A percentile compares a stretch with the other conserved stretches of the same genome.
Evolutionary conservation across 1,284 basidiomycete species (phyloP).

Genomic region (Naganishia albida): DNA sequence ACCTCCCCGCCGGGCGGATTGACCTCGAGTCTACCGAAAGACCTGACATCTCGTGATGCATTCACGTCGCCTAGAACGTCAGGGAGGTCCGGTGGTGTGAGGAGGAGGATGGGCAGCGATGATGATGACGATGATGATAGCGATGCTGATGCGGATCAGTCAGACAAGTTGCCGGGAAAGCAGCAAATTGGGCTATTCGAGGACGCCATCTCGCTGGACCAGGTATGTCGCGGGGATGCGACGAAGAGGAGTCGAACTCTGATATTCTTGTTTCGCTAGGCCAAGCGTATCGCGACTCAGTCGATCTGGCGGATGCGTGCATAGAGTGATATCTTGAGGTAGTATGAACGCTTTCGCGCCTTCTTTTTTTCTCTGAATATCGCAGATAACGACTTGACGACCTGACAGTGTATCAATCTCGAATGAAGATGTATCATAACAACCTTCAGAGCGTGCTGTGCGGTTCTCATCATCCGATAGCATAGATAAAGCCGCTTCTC

Average conservation of each 20-base stretch:
- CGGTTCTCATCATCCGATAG: no score
- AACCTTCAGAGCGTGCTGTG: no score
- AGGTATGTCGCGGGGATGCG: conserved; percentile 60
- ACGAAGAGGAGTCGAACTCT: neutral
- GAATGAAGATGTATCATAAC: no score
- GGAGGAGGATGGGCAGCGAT: conserved; percentile 54
- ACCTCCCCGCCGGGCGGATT: conserved; percentile 21
- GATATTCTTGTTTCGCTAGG: conserved; percentile 40
- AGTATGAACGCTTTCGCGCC: no score
- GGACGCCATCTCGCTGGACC: conserved; percentile 81
- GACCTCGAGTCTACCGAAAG: conserved; percentile 32
- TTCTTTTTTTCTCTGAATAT: no score
- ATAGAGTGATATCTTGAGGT: neutral
- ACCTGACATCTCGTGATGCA: conserved; percentile 9
- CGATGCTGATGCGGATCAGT: conserved; percentile 29
- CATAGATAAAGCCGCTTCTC: no score
- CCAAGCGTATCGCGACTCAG: conserved; percentile 57
- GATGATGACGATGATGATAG: conserved; percentile 63
- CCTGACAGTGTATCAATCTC: no score
- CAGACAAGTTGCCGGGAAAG: conserved; percentile 42
- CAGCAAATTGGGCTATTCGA: conserved; percentile 68
- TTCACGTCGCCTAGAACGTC: conserved; percentile 30
- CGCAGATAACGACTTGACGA: no score
- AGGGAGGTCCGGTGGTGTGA: conserved; percentile 49
- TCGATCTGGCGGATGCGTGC: conserved; percentile 53